Base-by-base conservation (phyloP, 768 basidiomycete species). In the Lactarius pseudohatsudake region DNA sequence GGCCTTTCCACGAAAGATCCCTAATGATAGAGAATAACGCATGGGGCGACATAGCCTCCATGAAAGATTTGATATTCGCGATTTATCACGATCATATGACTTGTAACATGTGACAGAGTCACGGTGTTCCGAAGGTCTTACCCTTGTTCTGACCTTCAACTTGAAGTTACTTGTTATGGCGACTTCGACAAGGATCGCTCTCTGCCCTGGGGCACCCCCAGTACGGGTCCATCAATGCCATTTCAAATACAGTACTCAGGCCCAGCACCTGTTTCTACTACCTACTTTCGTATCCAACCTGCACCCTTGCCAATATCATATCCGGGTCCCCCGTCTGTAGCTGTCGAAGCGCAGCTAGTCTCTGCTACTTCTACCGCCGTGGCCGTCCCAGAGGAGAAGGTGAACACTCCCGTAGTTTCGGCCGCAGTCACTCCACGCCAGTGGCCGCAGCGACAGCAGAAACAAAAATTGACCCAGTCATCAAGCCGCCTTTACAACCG, bases 201-300 rank as follows among this genome's bases (percentile, higher is more conserved):
- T 55, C 28, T 61, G 57, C 30, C 30, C 18, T 22, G 26, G 50
- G n/a, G 59, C 55, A 16, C 64, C 28, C 41, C 64, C 58, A 32
- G 4, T 36, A 6, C 69, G 56, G 3, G 15, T 54, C 1, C 82
- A 87, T 72, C 81, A 36, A 92, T 95, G 90, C 92, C 92, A 5
- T 94, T 95, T 69, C 86, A 89, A 70, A 86, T 94, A 57, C 76
- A 81, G 15, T 85, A 92, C 75, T 79, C 82, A 11, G 92, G 92
- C 0, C 81, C 82, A 22, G 91, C 92, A 1, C 86, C 87, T 6
- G 79, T 94, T 18, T 88, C 88, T 4, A 26, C 26, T 26, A 87
- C 88, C 6, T 94, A 87, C 75, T 86, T 94, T 75, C 82, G 81
- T 55, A 79, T 87, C 61, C 81, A 81, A 62, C 75, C 79, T 3